Conservation (phyloP, 768 basidiomycete genomes). For the Phlebiopsis flavidoalba region DNA sequence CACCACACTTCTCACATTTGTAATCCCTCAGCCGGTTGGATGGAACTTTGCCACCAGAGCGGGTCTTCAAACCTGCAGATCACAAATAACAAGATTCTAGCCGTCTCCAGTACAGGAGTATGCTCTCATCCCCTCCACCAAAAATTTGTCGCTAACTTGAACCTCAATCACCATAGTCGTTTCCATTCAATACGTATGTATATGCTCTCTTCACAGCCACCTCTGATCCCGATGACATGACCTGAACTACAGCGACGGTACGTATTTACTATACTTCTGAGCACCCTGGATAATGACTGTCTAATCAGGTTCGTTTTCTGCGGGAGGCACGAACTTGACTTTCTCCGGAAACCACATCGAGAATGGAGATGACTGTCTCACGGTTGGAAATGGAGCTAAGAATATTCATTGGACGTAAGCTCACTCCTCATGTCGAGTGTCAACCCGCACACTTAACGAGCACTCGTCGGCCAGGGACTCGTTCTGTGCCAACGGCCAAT, state of each 20-base stretch:
- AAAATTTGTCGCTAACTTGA: not conserved
- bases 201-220: not conserved
- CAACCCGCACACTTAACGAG: not conserved
- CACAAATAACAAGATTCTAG: slow-evolving; percentile 51
- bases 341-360: slow-evolving; percentile 54
- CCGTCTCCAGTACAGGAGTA: slow-evolving; percentile 37
- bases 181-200: slow-evolving; percentile 58
- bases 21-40: slow-evolving; percentile 36
- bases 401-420: slow-evolving; percentile 39
- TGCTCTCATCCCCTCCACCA: not conserved
- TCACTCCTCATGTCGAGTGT: not conserved
- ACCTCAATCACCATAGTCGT: slow-evolving; percentile 29
- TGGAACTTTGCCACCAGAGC: slow-evolving; percentile 56
- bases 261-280: not conserved
- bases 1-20: not conserved
- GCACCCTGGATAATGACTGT: not conserved
- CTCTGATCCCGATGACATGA: not conserved
- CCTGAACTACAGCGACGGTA: not conserved
- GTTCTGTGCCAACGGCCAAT: slow-evolving; percentile 54
- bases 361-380: slow-evolving; percentile 61
- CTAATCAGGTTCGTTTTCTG: slow-evolving; percentile 39
- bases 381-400: slow-evolving; percentile 50
- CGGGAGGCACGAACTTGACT: slow-evolving; percentile 49
- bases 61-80: slow-evolving; percentile 44
- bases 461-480: slow-evolving; percentile 31